Conservation (phyloP, 495 filamentous ascomycete species). For the Niebla homalea region DNA sequence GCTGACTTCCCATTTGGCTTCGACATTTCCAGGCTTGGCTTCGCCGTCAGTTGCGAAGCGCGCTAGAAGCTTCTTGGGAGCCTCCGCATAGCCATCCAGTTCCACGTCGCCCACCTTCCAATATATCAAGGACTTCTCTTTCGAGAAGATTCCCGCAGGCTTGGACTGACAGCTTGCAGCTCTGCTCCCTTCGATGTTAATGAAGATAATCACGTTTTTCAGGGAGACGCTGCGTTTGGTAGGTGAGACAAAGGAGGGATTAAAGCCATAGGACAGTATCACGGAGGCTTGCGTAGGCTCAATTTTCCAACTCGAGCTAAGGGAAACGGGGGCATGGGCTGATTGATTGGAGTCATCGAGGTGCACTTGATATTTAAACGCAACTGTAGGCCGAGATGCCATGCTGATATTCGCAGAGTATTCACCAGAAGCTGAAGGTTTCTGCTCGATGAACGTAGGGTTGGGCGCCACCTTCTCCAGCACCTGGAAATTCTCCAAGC, state of each 20-base stretch:
- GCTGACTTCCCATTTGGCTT: slow-evolving; percentile 68
- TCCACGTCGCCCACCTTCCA: slow-evolving; percentile 80
- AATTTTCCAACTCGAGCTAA: slow-evolving; percentile 72
- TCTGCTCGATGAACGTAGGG: slow-evolving; percentile 67
- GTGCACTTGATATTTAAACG: slow-evolving; percentile 93
- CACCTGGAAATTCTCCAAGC: slow-evolving; percentile 79
- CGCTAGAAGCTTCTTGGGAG: slow-evolving; percentile 59
- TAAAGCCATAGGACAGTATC: slow-evolving; percentile 74
- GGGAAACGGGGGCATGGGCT: slow-evolving; percentile 61
- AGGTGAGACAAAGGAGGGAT: slow-evolving; percentile 47
- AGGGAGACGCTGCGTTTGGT: slow-evolving; percentile 42
- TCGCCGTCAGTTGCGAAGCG: slow-evolving; percentile 63
- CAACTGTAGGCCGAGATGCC: slow-evolving; percentile 61
- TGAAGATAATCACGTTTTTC: slow-evolving; percentile 68
- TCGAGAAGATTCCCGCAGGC: slow-evolving; percentile 64
- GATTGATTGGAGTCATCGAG: slow-evolving; percentile 47
- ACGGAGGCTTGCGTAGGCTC: slow-evolving; percentile 72
- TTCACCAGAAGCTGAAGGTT: slow-evolving; percentile 55
- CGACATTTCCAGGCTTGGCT: slow-evolving; percentile 61
- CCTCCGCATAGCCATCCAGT: slow-evolving; percentile 39
- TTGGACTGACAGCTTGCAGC: slow-evolving; percentile 50
- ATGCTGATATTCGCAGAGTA: slow-evolving; percentile 62
- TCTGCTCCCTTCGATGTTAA: slow-evolving; percentile 53
- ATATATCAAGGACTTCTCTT: slow-evolving; percentile 73
- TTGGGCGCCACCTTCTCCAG: slow-evolving; percentile 94